phyloP scores from a whole-genome alignment of 192 early-diverging fungal species.

The Rhizophagus sp. region DNA sequence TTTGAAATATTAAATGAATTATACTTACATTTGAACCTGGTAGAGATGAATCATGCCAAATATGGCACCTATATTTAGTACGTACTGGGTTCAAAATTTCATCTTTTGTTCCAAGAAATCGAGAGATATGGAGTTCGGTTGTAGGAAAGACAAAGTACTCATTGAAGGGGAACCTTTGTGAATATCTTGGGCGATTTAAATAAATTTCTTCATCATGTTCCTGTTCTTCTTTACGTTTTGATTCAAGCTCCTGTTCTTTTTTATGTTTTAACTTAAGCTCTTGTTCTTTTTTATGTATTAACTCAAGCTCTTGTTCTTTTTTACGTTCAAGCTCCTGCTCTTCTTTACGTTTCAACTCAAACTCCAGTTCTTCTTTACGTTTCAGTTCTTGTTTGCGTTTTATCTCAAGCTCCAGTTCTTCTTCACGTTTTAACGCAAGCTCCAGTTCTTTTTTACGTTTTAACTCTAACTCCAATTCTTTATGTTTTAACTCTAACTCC shows the following conservation, averaged over 20 bases:
- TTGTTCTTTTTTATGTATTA: too few species aligned
- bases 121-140: constrained; percentile 26
- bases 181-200: constrained; percentile 18
- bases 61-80: constrained; percentile 37
- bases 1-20: neutral
- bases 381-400: too few species aligned
- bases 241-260: constrained; percentile 9
- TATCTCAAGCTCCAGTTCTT: too few species aligned
- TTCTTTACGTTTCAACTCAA: constrained; percentile 23
- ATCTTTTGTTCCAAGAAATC: constrained; percentile 37
- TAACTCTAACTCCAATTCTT: too few species aligned
- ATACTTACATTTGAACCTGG: constrained; percentile 17
- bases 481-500: too few species aligned
- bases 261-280: too few species aligned
- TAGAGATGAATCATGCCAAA: constrained; percentile 33
- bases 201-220: constrained; percentile 31
- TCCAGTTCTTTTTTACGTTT: too few species aligned
- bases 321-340: constrained; percentile 10
- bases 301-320: too few species aligned
- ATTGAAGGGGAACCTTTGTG: constrained; percentile 1
- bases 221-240: constrained; percentile 29
- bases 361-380: neutral
- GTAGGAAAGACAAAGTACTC: constrained; percentile 37
- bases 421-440: too few species aligned
- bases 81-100: constrained; percentile 36